Conservation (phyloP, 23 red algal genomes). For the Gracilaria domingensis region DNA sequence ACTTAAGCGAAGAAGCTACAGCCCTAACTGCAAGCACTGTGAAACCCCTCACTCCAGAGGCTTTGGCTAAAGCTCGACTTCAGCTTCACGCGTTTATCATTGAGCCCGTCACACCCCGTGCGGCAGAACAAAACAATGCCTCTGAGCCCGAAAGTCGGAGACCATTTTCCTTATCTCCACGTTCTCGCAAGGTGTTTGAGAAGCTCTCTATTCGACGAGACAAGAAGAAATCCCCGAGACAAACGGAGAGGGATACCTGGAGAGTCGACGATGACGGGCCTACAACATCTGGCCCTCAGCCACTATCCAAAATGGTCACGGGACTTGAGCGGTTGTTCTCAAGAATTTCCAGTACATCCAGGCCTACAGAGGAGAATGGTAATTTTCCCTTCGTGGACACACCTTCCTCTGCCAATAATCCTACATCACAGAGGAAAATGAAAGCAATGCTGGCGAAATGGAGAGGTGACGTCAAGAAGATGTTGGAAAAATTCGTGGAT, state of each 20-base stretch:
- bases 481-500: background rate
- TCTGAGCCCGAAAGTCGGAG: background rate
- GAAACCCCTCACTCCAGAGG: slow-evolving; percentile 12
- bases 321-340: slow-evolving; percentile 25
- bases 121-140: background rate
- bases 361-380: background rate
- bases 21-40: background rate
- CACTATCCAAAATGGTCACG: background rate
- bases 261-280: background rate
- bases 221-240: background rate
- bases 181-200: slow-evolving; percentile 18
- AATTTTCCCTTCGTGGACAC: too few species aligned
- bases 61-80: background rate
- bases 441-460: slow-evolving; percentile 6
- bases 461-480: background rate
- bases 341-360: slow-evolving; percentile 16
- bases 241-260: background rate
- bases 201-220: slow-evolving; percentile 24
- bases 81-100: slow-evolving; percentile 2
- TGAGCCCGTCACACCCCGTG: slow-evolving; percentile 8
- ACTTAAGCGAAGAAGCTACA: background rate
- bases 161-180: background rate
- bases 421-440: background rate
- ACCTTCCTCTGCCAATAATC: background rate
- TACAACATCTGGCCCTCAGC: background rate